phyloP scores from a whole-genome alignment of 2,329 filamentous ascomycete genomes.

The Escovopsis weberi region DNA sequence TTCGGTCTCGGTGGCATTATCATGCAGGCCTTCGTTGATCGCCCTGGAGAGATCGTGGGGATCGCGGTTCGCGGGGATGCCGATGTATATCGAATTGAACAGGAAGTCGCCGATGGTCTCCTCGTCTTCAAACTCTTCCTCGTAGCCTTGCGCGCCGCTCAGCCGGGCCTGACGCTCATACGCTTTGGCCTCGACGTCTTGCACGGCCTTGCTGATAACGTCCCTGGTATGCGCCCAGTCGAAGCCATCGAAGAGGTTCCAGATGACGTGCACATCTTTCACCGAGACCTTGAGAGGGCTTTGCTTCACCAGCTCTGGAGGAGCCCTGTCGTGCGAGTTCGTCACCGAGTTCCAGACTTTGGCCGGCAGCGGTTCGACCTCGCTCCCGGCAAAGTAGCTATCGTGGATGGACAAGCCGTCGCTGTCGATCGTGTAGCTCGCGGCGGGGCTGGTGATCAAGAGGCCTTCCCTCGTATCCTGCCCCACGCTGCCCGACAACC shows the following conservation, averaged over 20 bases:
- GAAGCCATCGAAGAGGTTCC: slow-evolving; percentile 96
- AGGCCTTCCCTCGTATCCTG: slow-evolving; percentile 23
- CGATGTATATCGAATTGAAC: slow-evolving; percentile 98
- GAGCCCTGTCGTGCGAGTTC: slow-evolving; percentile 57
- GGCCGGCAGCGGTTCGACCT: slow-evolving; percentile 48
- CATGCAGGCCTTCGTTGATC: slow-evolving; percentile 81
- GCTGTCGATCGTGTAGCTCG: slow-evolving; percentile 29
- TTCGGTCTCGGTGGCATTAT: slow-evolving; percentile 75
- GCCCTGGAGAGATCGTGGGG: slow-evolving; percentile 66
- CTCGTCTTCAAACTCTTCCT: slow-evolving; percentile 65
- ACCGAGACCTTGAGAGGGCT: slow-evolving; percentile 67
- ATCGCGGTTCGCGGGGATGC: slow-evolving; percentile 74
- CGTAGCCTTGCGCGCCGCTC: slow-evolving; percentile 42
- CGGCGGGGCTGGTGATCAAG: slow-evolving; percentile 16
- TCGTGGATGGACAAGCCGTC: slow-evolving; percentile 60
- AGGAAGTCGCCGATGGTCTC: slow-evolving; percentile 86
- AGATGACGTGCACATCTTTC: slow-evolving; percentile 83
- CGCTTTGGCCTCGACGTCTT: slow-evolving; percentile 72
- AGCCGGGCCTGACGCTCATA: slow-evolving; percentile 53
- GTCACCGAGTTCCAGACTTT: slow-evolving; percentile 68
- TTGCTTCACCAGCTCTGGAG: slow-evolving; percentile 42
- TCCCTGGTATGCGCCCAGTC: slow-evolving; percentile 87
- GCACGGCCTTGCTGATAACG: slow-evolving; percentile 73
- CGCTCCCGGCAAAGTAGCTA: slow-evolving; percentile 56
- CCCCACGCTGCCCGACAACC: slow-evolving; percentile 13